Conservation (phyloP, 306 rosid species). For the Boehmeria nivea region DNA sequence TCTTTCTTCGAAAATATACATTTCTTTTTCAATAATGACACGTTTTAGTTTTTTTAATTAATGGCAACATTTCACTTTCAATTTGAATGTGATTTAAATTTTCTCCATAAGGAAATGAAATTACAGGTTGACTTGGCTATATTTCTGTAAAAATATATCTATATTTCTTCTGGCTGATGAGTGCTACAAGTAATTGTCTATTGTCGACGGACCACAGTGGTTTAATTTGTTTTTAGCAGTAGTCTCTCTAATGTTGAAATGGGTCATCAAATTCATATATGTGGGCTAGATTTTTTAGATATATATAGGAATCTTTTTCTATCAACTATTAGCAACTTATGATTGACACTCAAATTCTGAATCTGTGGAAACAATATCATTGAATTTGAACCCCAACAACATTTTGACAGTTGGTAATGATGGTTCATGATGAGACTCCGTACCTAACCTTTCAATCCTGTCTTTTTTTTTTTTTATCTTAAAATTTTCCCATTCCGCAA, state of each 20-base stretch:
- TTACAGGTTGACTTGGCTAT: not conserved
- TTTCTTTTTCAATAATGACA: not conserved
- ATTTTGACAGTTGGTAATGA: not conserved
- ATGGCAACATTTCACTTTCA: not conserved
- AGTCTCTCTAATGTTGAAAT: too few relatives aligned
- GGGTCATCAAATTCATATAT: too few relatives aligned
- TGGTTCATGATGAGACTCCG: slow-evolving; percentile 7
- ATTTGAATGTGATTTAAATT: not conserved
- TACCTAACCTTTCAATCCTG: slow-evolving; percentile 7
- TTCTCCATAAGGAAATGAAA: not conserved
- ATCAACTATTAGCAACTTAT: slow-evolving; percentile 2
- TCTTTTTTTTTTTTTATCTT: too few relatives aligned
- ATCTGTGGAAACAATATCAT: slow-evolving; percentile 12
- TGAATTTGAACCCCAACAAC: not conserved
- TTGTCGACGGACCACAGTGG: too few relatives aligned
- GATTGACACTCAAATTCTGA: slow-evolving; percentile 1
- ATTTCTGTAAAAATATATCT: too few relatives aligned
- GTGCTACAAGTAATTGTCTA: too few relatives aligned
- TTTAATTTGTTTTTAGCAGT: too few relatives aligned
- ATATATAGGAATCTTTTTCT: not conserved
- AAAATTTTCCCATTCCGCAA: too few relatives aligned
- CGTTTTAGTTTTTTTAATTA: slow-evolving; percentile 1
- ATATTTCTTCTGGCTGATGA: too few relatives aligned
- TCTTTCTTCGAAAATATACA: too few relatives aligned
- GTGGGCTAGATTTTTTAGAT: too few relatives aligned